Evolutionary conservation across 1,284 basidiomycete species (phyloP).

Genomic region (Moesziomyces parantarcticus): DNA sequence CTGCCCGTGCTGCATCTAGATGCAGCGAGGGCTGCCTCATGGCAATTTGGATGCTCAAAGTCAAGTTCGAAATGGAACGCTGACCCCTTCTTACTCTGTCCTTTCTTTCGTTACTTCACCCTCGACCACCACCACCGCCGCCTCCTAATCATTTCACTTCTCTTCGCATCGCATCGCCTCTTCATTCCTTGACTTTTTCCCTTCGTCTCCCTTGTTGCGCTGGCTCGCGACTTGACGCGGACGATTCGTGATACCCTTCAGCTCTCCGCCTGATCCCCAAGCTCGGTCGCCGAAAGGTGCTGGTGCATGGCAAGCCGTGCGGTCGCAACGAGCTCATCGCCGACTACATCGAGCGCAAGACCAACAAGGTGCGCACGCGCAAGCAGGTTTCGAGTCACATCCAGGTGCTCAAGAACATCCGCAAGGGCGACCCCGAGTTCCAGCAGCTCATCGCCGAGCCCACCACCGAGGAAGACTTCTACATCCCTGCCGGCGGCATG

Average conservation of each 20-base stretch:
- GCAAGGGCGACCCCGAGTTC: slow-evolving; percentile 67
- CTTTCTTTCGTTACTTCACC: neutral
- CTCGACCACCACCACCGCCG: no score
- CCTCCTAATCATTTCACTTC: neutral
- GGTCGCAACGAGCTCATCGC: slow-evolving; percentile 73
- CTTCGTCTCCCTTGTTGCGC: slow-evolving; percentile 5
- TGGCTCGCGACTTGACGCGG: slow-evolving; percentile 12
- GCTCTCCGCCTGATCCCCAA: slow-evolving; percentile 69
- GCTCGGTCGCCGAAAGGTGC: slow-evolving; percentile 70
- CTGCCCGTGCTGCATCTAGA: neutral
- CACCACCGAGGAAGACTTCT: slow-evolving; percentile 65
- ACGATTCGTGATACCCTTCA: slow-evolving; percentile 14
- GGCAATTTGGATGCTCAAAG: neutral
- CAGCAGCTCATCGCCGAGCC: slow-evolving; percentile 67
- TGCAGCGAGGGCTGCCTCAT: neutral
- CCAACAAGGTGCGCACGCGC: slow-evolving; percentile 66
- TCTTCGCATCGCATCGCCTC: slow-evolving; percentile 4
- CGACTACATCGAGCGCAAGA: slow-evolving; percentile 70
- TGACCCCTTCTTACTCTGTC: neutral
- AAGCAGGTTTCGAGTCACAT: slow-evolving; percentile 69
- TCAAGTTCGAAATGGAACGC: neutral
- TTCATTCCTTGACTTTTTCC: neutral
- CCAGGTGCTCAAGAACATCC: slow-evolving; percentile 67
- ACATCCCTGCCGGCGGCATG: slow-evolving; percentile 67
- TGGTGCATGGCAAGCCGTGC: slow-evolving; percentile 70